phyloP scores from a whole-genome alignment of 768 basidiomycete genomes.

The Tylopilus subfusipes region DNA sequence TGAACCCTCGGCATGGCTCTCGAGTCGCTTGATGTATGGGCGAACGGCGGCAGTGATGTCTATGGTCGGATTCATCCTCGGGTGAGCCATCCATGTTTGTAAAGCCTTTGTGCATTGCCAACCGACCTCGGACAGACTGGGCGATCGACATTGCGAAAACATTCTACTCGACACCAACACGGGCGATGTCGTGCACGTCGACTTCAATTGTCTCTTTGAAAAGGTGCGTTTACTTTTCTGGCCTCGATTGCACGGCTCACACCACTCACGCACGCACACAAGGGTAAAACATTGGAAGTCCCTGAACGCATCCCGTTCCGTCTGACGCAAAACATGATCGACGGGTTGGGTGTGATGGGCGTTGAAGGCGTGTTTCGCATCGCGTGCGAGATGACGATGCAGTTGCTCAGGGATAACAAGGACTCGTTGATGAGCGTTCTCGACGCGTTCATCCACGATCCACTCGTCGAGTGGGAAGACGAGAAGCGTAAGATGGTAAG shows the following conservation, averaged over 20 bases:
- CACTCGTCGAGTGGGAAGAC: constrained; percentile 93
- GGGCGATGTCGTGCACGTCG: constrained; percentile 93
- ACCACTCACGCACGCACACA: not conserved
- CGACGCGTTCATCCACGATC: constrained; percentile 96
- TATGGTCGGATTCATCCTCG: constrained; percentile 96
- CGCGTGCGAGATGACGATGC: constrained; percentile 87
- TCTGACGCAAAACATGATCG: constrained; percentile 88
- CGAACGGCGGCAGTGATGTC: constrained; percentile 96
- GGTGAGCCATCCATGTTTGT: constrained; percentile 42
- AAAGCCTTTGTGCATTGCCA: too few species aligned
- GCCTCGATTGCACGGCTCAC: not conserved
- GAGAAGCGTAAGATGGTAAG: constrained; percentile 64
- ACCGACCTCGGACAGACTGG: constrained; percentile 56
- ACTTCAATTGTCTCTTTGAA: constrained; percentile 97
- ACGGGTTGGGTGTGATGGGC: constrained; percentile 89
- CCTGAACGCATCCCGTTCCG: constrained; percentile 94
- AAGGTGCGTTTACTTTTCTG: constrained; percentile 49
- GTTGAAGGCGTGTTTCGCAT: constrained; percentile 93
- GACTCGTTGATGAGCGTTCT: constrained; percentile 93
- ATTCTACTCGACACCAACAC: constrained; percentile 86
- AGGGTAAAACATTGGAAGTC: constrained; percentile 81
- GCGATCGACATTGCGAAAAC: constrained; percentile 95
- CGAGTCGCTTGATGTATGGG: constrained; percentile 79
- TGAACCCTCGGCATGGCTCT: constrained; percentile 92
- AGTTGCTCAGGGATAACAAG: constrained; percentile 82